Conservation (phyloP, 257 asterid genomes). For the Fraxinus excelsior region DNA sequence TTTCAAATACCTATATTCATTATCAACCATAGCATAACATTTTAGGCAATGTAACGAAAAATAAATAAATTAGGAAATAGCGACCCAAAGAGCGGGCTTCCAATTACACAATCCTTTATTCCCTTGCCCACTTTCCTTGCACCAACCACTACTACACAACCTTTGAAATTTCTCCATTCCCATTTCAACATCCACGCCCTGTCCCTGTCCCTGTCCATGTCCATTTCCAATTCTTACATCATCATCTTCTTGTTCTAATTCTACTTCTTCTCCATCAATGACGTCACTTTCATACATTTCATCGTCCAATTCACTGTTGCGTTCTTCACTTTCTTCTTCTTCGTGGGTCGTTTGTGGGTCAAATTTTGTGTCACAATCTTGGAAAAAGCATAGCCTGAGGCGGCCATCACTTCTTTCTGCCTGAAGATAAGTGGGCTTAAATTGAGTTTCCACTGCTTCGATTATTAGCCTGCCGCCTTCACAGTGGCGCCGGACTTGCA, state of each 20-base stretch:
- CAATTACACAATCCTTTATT: constrained; percentile 53
- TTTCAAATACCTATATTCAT: too few species aligned
- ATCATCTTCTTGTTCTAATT: constrained; percentile 28
- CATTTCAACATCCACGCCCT: constrained; percentile 38
- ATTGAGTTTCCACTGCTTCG: constrained; percentile 62
- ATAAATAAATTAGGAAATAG: constrained; percentile 19
- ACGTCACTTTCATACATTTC: constrained; percentile 23
- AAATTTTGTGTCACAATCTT: background rate
- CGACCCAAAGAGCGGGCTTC: constrained; percentile 58
- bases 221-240: constrained; percentile 32
- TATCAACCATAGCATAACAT: too few species aligned
- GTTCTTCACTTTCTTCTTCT: constrained; percentile 11
- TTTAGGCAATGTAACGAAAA: background rate
- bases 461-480: constrained; percentile 79
- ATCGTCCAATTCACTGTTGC: background rate
- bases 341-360: constrained; percentile 4
- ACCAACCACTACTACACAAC: constrained; percentile 41
- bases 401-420: constrained; percentile 81
- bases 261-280: constrained; percentile 19
- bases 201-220: background rate
- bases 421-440: constrained; percentile 45
- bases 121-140: constrained; percentile 56
- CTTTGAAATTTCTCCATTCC: constrained; percentile 51
- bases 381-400: constrained; percentile 50
- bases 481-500: constrained; percentile 58